Percentiles rank a stretch among this genome's conserved stretches.
phyloP scores from a whole-genome alignment of 176 grass and related monocot genomes.

The Oryza longistaminata region DNA sequence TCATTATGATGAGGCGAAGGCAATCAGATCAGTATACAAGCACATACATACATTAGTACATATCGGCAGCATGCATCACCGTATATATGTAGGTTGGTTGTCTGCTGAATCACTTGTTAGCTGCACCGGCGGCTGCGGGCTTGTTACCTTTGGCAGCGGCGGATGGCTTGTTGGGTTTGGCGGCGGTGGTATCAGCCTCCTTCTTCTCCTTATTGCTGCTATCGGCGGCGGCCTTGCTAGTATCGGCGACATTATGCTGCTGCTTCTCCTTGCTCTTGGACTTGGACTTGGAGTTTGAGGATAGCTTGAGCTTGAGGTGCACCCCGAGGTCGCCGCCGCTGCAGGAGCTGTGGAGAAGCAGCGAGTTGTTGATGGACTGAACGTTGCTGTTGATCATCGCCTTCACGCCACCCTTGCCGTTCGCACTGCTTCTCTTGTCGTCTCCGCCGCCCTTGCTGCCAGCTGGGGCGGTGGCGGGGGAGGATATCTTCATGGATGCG shows the following conservation, averaged over 20 bases:
- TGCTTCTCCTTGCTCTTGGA: constrained; percentile 35
- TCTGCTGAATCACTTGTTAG: no score
- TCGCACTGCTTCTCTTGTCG: not conserved
- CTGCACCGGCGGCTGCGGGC: not conserved
- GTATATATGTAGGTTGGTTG: no score
- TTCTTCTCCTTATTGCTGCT: no score
- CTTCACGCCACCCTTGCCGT: not conserved
- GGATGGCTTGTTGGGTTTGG: no score
- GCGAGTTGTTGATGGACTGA: constrained; percentile 83
- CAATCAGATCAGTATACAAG: no score
- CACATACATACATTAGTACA: no score
- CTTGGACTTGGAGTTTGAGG: not conserved
- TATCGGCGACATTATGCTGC: not conserved
- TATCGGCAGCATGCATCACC: no score
- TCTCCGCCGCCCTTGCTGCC: not conserved
- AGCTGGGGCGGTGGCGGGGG: not conserved
- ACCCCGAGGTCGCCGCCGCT: constrained; percentile 50
- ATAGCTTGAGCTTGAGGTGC: constrained; percentile 44
- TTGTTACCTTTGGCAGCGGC: not conserved
- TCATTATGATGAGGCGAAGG: no score
- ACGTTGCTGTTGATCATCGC: constrained; percentile 75
- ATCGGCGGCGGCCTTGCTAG: not conserved
- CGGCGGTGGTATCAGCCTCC: no score
- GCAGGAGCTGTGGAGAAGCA: constrained; percentile 61
- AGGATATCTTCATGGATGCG: constrained; percentile 49